Base-by-base conservation (phyloP, 192 early-diverging fungal species). In the Phlyctochytrium arcticum region DNA sequence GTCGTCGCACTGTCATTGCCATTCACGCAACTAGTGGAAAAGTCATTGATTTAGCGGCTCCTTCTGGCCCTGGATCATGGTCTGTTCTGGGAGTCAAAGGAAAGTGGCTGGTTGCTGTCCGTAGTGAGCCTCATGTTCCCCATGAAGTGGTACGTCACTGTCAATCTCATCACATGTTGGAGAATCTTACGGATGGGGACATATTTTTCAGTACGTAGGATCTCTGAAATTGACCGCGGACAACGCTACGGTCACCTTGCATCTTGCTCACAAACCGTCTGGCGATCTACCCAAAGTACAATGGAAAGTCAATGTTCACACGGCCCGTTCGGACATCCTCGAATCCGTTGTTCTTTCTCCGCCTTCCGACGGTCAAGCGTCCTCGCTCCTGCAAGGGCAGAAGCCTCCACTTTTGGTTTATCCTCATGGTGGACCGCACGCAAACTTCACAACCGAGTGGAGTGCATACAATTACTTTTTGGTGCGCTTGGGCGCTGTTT, bases 361-460 rank as follows among this genome's bases (percentile, higher is more conserved):
- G 6, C 7, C 31, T 8, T 26, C 24, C 19, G n/a, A n/a, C n/a
- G 3, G 36, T 5, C 64, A 66, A 44, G 26, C 15, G 21, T 57
- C 37, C 3, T 57, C 64, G 5, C 5, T 66, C 15, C 12, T 56
- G 33, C 47, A 46, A 7, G 57, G 49, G 9, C 5, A 15, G 50
- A 44, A 37, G 17, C 51, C 56, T 6, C 88, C 87, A 12, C 75
- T 90, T 54, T 74, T 91, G 0, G 80, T 89, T n/a, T 66, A 80
- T 53, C 90, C 91, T 0, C 91, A 93, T 67, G 91, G 91, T 32
- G 91, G 91, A 4, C 91, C 91, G 10, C 89, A 93, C 61, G 60
- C 70, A 6, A 63, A 65, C 23, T 81, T 70, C 59, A 75, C 84
- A 8, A 77, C 80, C 19, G 84, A 75, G 24, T 87, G 83, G 64